These are phyloP conservation scores for Xylaria sp. DNA, from an alignment of 2,329 filamentous ascomycete species.

Conservation along the genomic window DNA sequence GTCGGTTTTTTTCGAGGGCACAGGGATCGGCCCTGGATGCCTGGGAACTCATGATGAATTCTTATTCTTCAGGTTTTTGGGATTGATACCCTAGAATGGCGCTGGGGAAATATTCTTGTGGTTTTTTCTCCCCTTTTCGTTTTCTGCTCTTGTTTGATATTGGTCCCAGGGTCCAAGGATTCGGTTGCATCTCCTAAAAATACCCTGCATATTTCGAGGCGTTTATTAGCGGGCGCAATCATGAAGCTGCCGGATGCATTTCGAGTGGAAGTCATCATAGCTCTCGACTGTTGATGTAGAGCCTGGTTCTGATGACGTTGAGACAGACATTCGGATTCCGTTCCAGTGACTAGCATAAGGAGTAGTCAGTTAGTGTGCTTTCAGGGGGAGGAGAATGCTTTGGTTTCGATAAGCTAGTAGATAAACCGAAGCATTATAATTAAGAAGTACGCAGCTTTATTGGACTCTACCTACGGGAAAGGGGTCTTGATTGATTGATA, in stretches of 20 bases:
- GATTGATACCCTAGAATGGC: conserved; percentile 44
- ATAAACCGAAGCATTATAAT: conserved; percentile 3
- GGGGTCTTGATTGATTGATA: not conserved
- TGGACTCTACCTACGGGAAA: not conserved
- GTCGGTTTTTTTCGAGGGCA: not conserved
- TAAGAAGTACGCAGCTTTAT: not conserved
- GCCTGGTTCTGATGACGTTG: conserved; percentile 1
- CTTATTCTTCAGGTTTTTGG: conserved; percentile 31
- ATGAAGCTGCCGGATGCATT: conserved; percentile 3
- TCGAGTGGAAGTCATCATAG: conserved; percentile 10
- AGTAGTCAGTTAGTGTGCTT: not conserved
- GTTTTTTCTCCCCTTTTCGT: conserved; percentile 20
- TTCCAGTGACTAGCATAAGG: not conserved
- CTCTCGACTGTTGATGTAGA: conserved; percentile 6
- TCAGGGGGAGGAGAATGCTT: not conserved
- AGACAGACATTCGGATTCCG: not conserved
- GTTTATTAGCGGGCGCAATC: conserved; percentile 30
- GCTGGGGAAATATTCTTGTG: conserved; percentile 33
- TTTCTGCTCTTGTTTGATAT: conserved; percentile 8
- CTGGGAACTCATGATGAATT: conserved; percentile 29
- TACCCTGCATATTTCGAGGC: conserved; percentile 37
- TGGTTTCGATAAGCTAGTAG: conserved; percentile 15
- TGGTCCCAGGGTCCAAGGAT: conserved; percentile 11
- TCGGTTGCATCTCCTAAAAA: conserved; percentile 28
- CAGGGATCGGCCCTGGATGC: conserved; percentile 17